These are phyloP conservation scores for Ormosia emarginata DNA, from an alignment of 306 rosid species.

Conservation along the genomic window DNA sequence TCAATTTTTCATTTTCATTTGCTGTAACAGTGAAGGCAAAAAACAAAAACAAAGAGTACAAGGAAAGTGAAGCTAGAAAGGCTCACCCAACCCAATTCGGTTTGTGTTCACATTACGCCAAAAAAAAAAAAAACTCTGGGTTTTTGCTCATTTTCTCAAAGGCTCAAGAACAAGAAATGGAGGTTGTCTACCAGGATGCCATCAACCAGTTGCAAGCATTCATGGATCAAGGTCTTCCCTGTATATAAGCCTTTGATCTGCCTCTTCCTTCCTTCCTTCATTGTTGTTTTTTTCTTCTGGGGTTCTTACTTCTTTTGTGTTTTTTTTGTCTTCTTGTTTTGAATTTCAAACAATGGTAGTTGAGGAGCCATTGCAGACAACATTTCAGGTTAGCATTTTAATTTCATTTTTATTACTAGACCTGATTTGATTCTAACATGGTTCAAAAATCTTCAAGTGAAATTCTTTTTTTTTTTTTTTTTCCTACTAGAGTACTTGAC, in stretches of 20 bases:
- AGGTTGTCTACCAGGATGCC: constrained; percentile 53
- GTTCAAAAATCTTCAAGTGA: neutral
- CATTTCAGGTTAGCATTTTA: constrained; percentile 68
- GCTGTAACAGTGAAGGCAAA: neutral
- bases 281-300: neutral
- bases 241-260: neutral
- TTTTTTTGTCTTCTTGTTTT: neutral
- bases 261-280: neutral
- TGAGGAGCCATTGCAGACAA: constrained; percentile 53
- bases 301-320: neutral
- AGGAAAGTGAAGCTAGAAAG: neutral
- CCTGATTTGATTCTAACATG: constrained; percentile 15
- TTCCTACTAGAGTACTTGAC: neutral
- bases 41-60: neutral
- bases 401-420: neutral
- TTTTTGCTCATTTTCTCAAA: neutral
- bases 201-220: constrained; percentile 45
- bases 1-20: neutral
- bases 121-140: neutral
- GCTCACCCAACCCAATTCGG: neutral
- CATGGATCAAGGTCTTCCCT: constrained; percentile 51
- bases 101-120: neutral
- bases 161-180: constrained; percentile 38
- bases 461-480: neutral
- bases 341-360: constrained; percentile 39